Evolutionary conservation across 768 basidiomycete genomes (phyloP), one percentile per base, ranked within the genome.

Genomic region (Tricholoma bakamatsutake): DNA sequence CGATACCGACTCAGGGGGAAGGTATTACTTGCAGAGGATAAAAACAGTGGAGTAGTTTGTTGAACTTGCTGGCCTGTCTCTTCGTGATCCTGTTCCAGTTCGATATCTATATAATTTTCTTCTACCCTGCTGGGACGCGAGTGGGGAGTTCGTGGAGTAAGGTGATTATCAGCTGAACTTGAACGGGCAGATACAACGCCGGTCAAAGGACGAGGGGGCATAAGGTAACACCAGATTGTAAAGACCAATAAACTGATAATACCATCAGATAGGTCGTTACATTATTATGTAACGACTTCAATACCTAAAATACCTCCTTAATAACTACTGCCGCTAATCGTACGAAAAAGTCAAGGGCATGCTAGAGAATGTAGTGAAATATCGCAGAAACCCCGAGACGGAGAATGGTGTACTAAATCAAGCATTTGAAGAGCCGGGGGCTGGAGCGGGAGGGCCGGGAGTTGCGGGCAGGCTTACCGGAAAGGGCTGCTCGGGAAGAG

Each of bases 111-210:
- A 64, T 77, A 75, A 8, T 73, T 78, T 63, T 82, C 80, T 63
- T 84, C 81, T 49, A 77, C 76, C 63, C 76, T 74, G 49, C 81
- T 83, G 40, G 81, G 75, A 58, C 80, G 80, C 34, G 81, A 81
- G 66, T 80, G 84, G 51, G 84, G 84, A 28, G 84, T 85, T 54
- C 84, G 73, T 2, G 84, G 84, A 15, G 82, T 84, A 28, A 80
- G 47, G 54, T 69, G 74, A 54, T 74, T 66, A 48, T 76, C 71
- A 45, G 70, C 59, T 33, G 66, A 56, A 59, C 61, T 62, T 53
- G 68, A 58, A 31, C 68, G 61, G 33, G 70, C 68, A 37, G 74
- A 71, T 27, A 71, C 59, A 27, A 73, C 43, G 54, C 71, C 72
- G n/a, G 67, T 63, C 24, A 79, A 63, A 21, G 75, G 74, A 51